phyloP scores from a whole-genome alignment of 148 eudicot genomes.

The Agrostemma githago region DNA sequence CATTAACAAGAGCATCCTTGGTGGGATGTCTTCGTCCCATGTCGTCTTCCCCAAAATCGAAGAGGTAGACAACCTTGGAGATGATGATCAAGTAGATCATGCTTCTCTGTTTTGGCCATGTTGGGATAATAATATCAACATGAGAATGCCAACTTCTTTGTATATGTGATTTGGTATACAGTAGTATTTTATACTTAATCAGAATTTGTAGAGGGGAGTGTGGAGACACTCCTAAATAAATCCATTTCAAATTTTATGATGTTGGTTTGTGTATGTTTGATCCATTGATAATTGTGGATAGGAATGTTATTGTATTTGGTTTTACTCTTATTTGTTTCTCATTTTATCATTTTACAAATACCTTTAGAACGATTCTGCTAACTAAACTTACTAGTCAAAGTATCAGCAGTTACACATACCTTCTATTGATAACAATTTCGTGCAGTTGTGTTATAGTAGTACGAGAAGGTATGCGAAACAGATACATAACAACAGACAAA shows the following conservation, averaged over 20 bases:
- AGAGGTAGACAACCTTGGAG: slow-evolving; percentile 34
- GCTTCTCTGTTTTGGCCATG: slow-evolving; percentile 59
- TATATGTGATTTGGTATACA: not conserved
- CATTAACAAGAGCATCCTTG: slow-evolving; percentile 27
- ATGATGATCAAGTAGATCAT: slow-evolving; percentile 61
- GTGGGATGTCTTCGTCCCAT: slow-evolving; percentile 28
- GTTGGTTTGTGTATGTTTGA: slow-evolving; percentile 9
- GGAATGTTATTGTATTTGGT: slow-evolving; percentile 9
- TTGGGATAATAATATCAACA: slow-evolving; percentile 33
- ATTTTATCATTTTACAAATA: not conserved
- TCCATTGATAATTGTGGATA: slow-evolving; percentile 7
- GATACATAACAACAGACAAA: too few relatives aligned
- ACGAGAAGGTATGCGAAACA: too few relatives aligned
- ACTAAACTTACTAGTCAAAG: too few relatives aligned
- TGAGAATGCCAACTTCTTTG: slow-evolving; percentile 20
- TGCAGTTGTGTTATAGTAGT: too few relatives aligned
- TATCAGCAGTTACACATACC: too few relatives aligned
- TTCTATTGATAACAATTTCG: too few relatives aligned
- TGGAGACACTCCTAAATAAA: slow-evolving; percentile 18
- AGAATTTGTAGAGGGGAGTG: not conserved
- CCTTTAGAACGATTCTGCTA: too few relatives aligned
- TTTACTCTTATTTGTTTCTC: not conserved
- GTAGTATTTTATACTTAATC: too few relatives aligned
- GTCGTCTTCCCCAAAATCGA: slow-evolving; percentile 32
- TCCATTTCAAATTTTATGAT: slow-evolving; percentile 12